Evolutionary conservation across 495 filamentous ascomycete species (phyloP).

Genomic region (Talaromyces adpressus): DNA sequence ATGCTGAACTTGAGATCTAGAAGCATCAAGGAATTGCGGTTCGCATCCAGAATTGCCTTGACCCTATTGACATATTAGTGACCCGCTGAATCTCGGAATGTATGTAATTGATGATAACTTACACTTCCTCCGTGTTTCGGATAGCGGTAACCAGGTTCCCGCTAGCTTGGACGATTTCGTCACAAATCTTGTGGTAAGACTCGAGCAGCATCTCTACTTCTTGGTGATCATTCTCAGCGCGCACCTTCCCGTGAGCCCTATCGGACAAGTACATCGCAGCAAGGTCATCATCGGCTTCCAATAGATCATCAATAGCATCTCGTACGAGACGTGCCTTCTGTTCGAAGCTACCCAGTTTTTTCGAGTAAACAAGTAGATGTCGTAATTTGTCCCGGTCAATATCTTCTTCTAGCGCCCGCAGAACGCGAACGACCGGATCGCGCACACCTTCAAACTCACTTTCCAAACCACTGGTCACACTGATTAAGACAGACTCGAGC

Average conservation of each 20-base stretch:
- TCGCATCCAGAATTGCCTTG: constrained; percentile 92
- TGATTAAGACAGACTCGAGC: constrained; percentile 48
- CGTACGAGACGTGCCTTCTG: constrained; percentile 92
- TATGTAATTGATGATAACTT: constrained; percentile 20
- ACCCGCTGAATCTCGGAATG: neutral
- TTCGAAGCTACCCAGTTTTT: constrained; percentile 93
- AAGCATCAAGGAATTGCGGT: constrained; percentile 97
- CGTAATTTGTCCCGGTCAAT: constrained; percentile 93
- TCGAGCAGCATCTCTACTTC: constrained; percentile 96
- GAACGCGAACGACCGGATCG: constrained; percentile 81
- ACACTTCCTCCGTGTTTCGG: constrained; percentile 98
- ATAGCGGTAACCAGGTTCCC: constrained; percentile 93
- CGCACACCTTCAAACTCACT: constrained; percentile 88
- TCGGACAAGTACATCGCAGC: constrained; percentile 93
- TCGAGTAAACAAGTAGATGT: constrained; percentile 84
- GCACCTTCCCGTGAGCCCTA: constrained; percentile 62
- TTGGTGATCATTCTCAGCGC: constrained; percentile 84
- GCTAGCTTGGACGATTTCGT: constrained; percentile 94
- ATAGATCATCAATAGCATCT: constrained; percentile 88
- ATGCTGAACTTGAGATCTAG: constrained; percentile 96
- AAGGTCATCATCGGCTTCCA: constrained; percentile 97
- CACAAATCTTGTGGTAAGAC: constrained; percentile 94
- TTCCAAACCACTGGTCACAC: constrained; percentile 77
- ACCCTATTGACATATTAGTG: constrained; percentile 46
- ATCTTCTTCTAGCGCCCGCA: constrained; percentile 89